A percentile compares a stretch with the other conserved stretches of the same genome.
Evolutionary conservation across 73 alveolate genomes (phyloP).

Genomic region (Tetrahymena borealis): DNA sequence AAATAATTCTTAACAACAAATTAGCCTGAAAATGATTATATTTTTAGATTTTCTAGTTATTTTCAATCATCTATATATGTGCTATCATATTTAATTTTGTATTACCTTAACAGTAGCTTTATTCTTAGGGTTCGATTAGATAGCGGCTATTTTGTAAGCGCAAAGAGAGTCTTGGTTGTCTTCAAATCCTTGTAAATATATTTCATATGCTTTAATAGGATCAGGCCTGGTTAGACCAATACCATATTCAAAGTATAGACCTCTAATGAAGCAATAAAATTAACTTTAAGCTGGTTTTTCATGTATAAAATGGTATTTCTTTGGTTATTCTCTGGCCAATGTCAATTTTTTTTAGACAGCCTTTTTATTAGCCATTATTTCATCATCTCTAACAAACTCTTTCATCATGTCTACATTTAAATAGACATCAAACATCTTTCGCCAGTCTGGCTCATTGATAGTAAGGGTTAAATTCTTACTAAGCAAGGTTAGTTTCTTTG

Average conservation of each 20-base stretch:
- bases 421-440: background rate
- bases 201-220: background rate
- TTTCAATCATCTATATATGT: too few relatives aligned
- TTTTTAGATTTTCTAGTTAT: too few relatives aligned
- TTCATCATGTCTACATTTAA: background rate
- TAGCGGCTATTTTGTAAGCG: background rate
- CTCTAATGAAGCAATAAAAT: background rate
- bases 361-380: background rate
- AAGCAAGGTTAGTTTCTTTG: background rate
- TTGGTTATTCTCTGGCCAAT: background rate
- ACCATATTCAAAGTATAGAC: background rate
- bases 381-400: background rate
- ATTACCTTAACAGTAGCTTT: background rate
- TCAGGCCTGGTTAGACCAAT: background rate
- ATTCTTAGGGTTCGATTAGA: background rate
- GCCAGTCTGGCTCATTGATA: background rate
- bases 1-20: too few relatives aligned
- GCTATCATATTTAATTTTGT: background rate
- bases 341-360: background rate
- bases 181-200: background rate
- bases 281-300: background rate
- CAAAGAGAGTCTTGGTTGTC: background rate
- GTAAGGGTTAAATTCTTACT: background rate
- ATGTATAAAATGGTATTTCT: background rate
- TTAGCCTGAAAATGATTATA: too few relatives aligned